Evolutionary conservation across 352 stramenopile species (phyloP), one percentile per base, ranked within the genome.

Genomic region (Phytophthora sp.): DNA sequence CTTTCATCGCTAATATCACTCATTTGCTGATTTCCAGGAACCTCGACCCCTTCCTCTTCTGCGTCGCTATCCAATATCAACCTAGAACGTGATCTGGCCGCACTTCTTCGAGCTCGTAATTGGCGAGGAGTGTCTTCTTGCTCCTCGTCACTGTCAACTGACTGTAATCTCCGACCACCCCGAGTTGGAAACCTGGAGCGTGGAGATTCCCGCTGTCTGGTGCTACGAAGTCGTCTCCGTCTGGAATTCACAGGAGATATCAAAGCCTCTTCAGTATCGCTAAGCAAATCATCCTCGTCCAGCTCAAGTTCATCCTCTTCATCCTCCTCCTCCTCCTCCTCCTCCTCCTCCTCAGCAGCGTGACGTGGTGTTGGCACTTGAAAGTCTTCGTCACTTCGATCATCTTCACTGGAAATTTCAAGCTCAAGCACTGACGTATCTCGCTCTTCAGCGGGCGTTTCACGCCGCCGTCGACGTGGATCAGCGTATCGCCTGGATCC

Each of bases 301-400:
- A 47, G 12, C 18, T 88, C 76, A 15, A 82, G 42, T 20, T 85
- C 80, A 26, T 84, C 66, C 1, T 89, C 77, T 13, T 83, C 76
- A 15, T 85, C 78, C 4, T 91, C 76, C 15, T 85, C 78, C 4
- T 91, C 79, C 2, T 93, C 82, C 7, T 86, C 76, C 4, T 90
- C 79, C 7, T 86, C 74, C 26, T 84, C 77, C 26, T 83, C 76
- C 21, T 76, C 78, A 16, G 81, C 80, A 24, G 82, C 77, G n/a
- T 84, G 71, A 23, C 71, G 71, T 0, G 71, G 61, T 18, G 71
- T 78, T 31, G 80, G 80, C 0, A 76, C 84, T 39, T 93, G 81
- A 55, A 96, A 96, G 42, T 96, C 89, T 56, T 97, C 89, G 45
- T 97, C 89, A 56, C 77, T 90, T 31, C 69, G 82, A 65, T 97